Conservation (phyloP, 257 asterid species). For the Penstemon barbatus region DNA sequence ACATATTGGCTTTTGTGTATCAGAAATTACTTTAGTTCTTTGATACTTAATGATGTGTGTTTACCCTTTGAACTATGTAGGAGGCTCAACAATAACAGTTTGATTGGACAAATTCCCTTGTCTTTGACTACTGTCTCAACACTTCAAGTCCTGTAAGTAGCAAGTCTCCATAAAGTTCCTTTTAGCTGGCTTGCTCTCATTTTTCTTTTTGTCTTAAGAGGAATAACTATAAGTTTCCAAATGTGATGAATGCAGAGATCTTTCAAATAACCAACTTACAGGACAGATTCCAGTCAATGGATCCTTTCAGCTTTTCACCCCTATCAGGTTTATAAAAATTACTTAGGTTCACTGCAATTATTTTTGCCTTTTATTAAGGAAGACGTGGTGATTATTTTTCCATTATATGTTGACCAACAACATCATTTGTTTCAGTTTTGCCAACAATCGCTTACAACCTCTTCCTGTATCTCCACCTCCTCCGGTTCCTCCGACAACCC, state of each 20-base stretch:
- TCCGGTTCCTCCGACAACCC: slow-evolving; percentile 52
- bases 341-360: neutral
- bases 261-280: slow-evolving; percentile 63
- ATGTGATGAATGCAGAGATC: slow-evolving; percentile 67
- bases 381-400: slow-evolving; percentile 14
- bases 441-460: slow-evolving; percentile 43
- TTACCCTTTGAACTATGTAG: slow-evolving; percentile 40
- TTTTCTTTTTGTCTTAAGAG: slow-evolving; percentile 15
- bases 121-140: slow-evolving; percentile 53
- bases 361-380: slow-evolving; percentile 8
- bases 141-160: slow-evolving; percentile 98
- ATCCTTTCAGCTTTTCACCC: slow-evolving; percentile 89
- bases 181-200: slow-evolving; percentile 3
- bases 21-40: slow-evolving; percentile 1
- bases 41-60: slow-evolving; percentile 28
- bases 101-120: slow-evolving; percentile 73
- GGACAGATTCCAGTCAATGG: slow-evolving; percentile 82
- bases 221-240: slow-evolving; percentile 25
- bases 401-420: slow-evolving; percentile 30
- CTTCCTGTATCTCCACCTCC: slow-evolving; percentile 79
- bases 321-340: slow-evolving; percentile 67
- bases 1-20: slow-evolving; percentile 9
- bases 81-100: slow-evolving; percentile 93
- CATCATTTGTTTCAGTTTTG: slow-evolving; percentile 58
- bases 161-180: slow-evolving; percentile 27